Percentiles rank a stretch among this genome's conserved stretches.
These are phyloP conservation scores for Alloteropsis angusta DNA, from an alignment of 202 grass and related monocot species.

Conservation along the genomic window DNA sequence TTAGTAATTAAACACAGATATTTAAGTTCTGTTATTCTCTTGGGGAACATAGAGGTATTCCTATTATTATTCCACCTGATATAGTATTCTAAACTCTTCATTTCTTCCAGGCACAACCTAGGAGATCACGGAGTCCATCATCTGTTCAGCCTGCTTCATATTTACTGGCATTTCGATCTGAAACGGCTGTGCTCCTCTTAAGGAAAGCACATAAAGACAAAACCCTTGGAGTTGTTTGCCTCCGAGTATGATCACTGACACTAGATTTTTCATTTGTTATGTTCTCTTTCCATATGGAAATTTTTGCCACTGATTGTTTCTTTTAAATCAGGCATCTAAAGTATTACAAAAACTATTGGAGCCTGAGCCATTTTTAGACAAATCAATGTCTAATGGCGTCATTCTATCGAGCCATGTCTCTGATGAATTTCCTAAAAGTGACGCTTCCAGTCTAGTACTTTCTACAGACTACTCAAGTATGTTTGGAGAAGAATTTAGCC, in stretches of 20 bases:
- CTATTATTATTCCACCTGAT: no score
- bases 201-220: conserved; percentile 77
- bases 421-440: conserved; percentile 53
- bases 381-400: conserved; percentile 20
- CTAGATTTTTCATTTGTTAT: conserved; percentile 20
- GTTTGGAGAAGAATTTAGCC: conserved; percentile 76
- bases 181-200: conserved; percentile 68
- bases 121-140: conserved; percentile 69
- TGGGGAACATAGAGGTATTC: no score
- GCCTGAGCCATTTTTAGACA: conserved; percentile 25
- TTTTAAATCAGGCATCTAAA: conserved; percentile 57
- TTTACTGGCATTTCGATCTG: conserved; percentile 74
- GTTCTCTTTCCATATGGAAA: neutral
- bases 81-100: conserved; percentile 10
- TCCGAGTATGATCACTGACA: conserved; percentile 45
- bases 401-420: conserved; percentile 9
- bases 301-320: conserved; percentile 23
- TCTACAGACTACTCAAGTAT: conserved; percentile 61
- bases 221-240: conserved; percentile 76
- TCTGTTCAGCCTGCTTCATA: conserved; percentile 48
- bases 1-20: neutral
- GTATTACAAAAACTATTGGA: conserved; percentile 60
- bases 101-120: conserved; percentile 62
- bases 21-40: no score
- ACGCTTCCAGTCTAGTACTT: conserved; percentile 32